phyloP scores from a whole-genome alignment of 345 rosid genomes.

The Euphorbia pulcherrima region DNA sequence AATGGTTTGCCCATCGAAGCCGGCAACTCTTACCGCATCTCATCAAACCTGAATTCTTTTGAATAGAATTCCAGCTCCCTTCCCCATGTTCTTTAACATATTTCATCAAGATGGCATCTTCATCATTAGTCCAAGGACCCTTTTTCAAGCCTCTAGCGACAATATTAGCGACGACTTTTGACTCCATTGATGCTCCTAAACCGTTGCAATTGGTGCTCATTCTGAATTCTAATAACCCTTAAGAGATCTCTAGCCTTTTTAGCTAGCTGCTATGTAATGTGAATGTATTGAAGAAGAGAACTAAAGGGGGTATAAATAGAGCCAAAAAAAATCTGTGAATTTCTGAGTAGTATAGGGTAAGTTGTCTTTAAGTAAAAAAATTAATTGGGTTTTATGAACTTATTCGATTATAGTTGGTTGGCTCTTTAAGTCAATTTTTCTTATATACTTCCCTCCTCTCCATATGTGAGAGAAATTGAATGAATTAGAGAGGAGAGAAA shows the following conservation, averaged over 20 bases:
- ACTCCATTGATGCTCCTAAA: too few relatives aligned
- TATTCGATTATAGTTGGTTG: not conserved
- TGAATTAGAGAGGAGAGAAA: not conserved
- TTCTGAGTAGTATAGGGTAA: too few relatives aligned
- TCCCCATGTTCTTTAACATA: slow-evolving; percentile 71
- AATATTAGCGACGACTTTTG: slow-evolving; percentile 7
- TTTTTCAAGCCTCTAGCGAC: slow-evolving; percentile 60
- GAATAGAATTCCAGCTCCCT: slow-evolving; percentile 82
- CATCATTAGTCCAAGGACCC: slow-evolving; percentile 81
- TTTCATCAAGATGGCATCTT: slow-evolving; percentile 66
- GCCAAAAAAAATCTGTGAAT: not conserved
- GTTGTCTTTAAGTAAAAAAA: slow-evolving; percentile 4
- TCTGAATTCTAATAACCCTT: too few relatives aligned
- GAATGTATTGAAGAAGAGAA: not conserved
- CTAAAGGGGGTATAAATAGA: slow-evolving; percentile 9
- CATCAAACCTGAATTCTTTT: slow-evolving; percentile 62
- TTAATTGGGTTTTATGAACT: slow-evolving; percentile 14
- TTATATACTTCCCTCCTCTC: slow-evolving; percentile 32
- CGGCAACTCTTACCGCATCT: slow-evolving; percentile 87
- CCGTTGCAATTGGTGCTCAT: too few relatives aligned
- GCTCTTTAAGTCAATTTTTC: not conserved
- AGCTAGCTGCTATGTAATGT: too few relatives aligned
- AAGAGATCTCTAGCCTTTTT: too few relatives aligned
- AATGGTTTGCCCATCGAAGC: slow-evolving; percentile 89
- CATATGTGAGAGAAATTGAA: slow-evolving; percentile 14